Percentiles rank a stretch among this genome's conserved stretches.
Conservation (phyloP, 331 rosid species). For the Acacia pycnantha region DNA sequence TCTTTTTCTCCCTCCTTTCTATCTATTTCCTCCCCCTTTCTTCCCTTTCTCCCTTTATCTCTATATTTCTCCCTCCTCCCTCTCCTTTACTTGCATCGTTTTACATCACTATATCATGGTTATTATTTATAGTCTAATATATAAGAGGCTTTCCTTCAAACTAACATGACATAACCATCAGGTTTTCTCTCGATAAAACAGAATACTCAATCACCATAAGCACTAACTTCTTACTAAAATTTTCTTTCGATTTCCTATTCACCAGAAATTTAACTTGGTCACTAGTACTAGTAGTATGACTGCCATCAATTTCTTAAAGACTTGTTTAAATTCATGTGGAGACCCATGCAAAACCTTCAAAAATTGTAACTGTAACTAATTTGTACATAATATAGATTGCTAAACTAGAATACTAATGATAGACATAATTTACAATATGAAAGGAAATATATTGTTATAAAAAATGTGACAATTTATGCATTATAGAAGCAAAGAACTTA, state of each 20-base stretch:
- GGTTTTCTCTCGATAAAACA: not conserved
- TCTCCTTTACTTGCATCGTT: not conserved
- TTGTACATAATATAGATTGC: not conserved
- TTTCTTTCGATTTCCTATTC: not conserved
- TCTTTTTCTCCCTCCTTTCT: not conserved
- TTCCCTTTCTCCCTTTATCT: not conserved
- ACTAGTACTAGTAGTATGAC: not conserved
- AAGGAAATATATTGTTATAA: not conserved
- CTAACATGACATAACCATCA: not conserved
- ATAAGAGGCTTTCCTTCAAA: not conserved
- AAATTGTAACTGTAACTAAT: not conserved
- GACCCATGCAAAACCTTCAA: not conserved
- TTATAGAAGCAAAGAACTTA: not conserved
- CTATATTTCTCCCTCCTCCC: not conserved
- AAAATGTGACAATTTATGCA: not conserved
- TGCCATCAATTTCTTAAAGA: not conserved
- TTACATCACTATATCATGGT: not conserved
- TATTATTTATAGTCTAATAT: not conserved
- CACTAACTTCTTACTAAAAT: not conserved
- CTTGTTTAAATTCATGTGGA: not conserved
- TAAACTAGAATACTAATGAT: not conserved
- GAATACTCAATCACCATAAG: not conserved
- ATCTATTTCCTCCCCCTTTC: not conserved
- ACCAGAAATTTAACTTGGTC: not conserved
- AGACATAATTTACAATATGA: not conserved